Percentiles rank a stretch among this genome's conserved stretches.
Evolutionary conservation across 768 basidiomycete species (phyloP).

Genomic region (Lactarius psammicola): DNA sequence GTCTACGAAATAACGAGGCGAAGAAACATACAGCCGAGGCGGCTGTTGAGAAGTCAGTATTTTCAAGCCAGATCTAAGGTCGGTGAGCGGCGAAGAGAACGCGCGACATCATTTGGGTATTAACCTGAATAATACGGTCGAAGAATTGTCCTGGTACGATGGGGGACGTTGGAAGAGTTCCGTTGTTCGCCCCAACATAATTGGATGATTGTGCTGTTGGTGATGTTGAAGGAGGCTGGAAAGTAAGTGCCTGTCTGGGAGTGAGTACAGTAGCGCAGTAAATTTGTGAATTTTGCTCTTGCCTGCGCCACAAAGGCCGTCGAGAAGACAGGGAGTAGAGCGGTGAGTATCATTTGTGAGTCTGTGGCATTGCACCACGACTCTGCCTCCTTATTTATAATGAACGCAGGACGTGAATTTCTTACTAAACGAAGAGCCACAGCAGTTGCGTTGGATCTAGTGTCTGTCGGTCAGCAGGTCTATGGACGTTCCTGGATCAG

Average conservation of each 20-base stretch:
- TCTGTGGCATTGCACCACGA: not conserved
- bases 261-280: not conserved
- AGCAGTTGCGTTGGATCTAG: no score
- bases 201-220: constrained; percentile 7
- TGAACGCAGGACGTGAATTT: no score
- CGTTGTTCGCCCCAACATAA: constrained; percentile 17
- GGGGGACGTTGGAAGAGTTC: constrained; percentile 5
- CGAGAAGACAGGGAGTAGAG: not conserved
- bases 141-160: constrained; percentile 5
- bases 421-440: no score
- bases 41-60: constrained; percentile 10
- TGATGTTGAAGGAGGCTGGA: constrained; percentile 4
- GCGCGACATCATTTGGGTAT: not conserved
- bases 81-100: not conserved
- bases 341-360: not conserved
- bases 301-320: not conserved
- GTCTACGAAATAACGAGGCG: not conserved
- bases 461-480: no score
- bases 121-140: constrained; percentile 17
- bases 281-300: no score
- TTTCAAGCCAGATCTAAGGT: constrained; percentile 10
- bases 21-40: constrained; percentile 4
- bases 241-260: constrained; percentile 1
- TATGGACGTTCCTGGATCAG: no score
- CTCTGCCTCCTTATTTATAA: not conserved